Evolutionary conservation across 768 basidiomycete species (phyloP), one percentile per base, ranked within the genome.

Genomic region (Suillus discolor): DNA sequence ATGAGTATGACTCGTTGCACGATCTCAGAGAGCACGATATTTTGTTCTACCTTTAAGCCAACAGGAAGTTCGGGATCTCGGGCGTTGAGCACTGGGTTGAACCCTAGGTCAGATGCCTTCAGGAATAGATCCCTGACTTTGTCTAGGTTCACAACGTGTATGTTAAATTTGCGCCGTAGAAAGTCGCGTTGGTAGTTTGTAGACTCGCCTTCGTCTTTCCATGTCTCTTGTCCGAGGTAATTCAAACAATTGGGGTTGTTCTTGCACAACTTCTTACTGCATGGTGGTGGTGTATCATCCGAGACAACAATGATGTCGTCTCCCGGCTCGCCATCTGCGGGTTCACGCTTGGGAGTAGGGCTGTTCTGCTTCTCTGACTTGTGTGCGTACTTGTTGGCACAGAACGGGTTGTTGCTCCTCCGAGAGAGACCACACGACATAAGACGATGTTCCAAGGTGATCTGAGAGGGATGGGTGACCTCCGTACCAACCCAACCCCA

Each of bases 401-500:
- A 93, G 63, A 86, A 81, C 3, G 84, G 77, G 68, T 83, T 78
- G 9, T 71, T 74, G 69, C 82, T 90, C 62, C 78, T 80, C 61
- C 71, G 68, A 1, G 87, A 85, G 57, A 95, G 79, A 13, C 92
- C 91, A 67, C 89, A 94, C 1, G 91, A 85, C 65, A 84, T 79
- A 51, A 89, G 77, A 57, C 84, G 80, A 72, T 95, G 91, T 63
- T 89, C 87, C 44, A 79, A 71, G 20, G 89, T 85, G 68, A 96
- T 92, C n/a, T 85, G 77, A 3, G 84, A 83, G 65, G 80, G 72
- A 62, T 83, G 77, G 20, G 77, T 77, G 60, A 87, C 89, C 70
- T 90, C 87, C 53, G 88, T 84, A 60, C 85, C 88, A 61, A 93
- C 89, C 94, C 94, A 96, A 60, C 83, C 84, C 94, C 94, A 95